phyloP scores from a whole-genome alignment of 495 filamentous ascomycete genomes.

The Lasiosphaeria ovina region DNA sequence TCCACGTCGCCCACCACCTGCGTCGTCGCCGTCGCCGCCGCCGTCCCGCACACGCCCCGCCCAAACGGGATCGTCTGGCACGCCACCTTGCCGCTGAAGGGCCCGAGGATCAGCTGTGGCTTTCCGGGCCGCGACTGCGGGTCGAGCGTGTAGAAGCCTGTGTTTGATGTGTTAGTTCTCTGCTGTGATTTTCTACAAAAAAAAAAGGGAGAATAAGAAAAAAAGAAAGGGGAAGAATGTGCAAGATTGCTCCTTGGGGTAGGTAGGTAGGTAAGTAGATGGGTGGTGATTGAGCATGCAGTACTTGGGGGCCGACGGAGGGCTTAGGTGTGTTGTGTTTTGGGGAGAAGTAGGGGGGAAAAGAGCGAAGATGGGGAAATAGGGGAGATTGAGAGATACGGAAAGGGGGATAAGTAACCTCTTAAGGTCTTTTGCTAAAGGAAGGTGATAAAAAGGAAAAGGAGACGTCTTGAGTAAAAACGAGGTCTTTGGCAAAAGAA shows the following conservation, averaged over 20 bases:
- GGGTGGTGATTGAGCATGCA: neutral
- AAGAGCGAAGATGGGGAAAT: neutral
- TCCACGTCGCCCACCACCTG: slow-evolving; percentile 75
- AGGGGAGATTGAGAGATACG: neutral
- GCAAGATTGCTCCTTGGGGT: too few relatives aligned
- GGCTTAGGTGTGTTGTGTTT: too few relatives aligned
- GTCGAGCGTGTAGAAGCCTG: slow-evolving; percentile 79
- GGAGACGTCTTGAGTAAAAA: too few relatives aligned
- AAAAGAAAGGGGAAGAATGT: too few relatives aligned
- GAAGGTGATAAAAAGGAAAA: too few relatives aligned
- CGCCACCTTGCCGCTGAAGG: slow-evolving; percentile 85
- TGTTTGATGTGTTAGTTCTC: too few relatives aligned
- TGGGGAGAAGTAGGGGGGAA: too few relatives aligned
- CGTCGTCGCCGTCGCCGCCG: slow-evolving; percentile 60
- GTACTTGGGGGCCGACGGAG: too few relatives aligned
- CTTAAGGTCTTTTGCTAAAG: too few relatives aligned
- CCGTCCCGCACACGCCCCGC: slow-evolving; percentile 80
- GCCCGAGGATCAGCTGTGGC: slow-evolving; percentile 70
- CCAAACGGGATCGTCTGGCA: slow-evolving; percentile 83
- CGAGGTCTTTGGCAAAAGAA: too few relatives aligned
- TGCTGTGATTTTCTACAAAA: too few relatives aligned
- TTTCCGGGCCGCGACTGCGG: slow-evolving; percentile 47
- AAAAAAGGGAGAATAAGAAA: too few relatives aligned
- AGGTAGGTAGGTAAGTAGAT: neutral
- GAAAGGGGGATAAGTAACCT: slow-evolving; percentile 8